Conservation (phyloP, 129 eudicot genomes). For the Flaveria trinervia region DNA sequence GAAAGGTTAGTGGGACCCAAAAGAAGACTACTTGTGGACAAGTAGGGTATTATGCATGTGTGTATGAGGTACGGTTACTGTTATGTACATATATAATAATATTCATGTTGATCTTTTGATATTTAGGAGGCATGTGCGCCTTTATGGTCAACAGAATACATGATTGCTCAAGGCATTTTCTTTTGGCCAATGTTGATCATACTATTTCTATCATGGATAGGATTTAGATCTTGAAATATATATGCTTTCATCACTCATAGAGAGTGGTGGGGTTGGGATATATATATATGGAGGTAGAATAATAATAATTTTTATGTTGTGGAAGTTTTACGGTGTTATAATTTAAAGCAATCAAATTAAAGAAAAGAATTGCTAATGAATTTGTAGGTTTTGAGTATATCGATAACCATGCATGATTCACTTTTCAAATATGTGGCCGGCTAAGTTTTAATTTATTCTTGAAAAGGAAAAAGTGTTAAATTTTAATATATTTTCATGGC, state of each 20-base stretch:
- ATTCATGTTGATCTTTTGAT: slow-evolving; percentile 12
- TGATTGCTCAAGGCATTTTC: slow-evolving; percentile 32
- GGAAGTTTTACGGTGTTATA: too few species aligned
- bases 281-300: slow-evolving; percentile 19
- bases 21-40: slow-evolving; percentile 22
- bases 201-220: slow-evolving; percentile 38
- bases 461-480: too few species aligned
- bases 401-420: too few species aligned
- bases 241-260: slow-evolving; percentile 41
- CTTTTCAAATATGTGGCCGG: too few species aligned
- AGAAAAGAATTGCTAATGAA: too few species aligned
- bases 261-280: slow-evolving; percentile 23
- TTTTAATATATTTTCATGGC: too few species aligned
- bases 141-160: slow-evolving; percentile 37
- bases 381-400: too few species aligned
- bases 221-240: slow-evolving; percentile 19
- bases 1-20: slow-evolving; percentile 56
- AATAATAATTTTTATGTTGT: too few species aligned
- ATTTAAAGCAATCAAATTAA: too few species aligned
- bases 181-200: slow-evolving; percentile 31
- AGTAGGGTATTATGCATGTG: slow-evolving; percentile 24
- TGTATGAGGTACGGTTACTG: slow-evolving; percentile 21
- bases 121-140: slow-evolving; percentile 24
- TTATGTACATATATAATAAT: not conserved
- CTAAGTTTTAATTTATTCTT: too few species aligned